Evolutionary conservation across 495 filamentous ascomycete species (phyloP), one percentile per base, ranked within the genome.

Genomic region (Talaromyces liani): DNA sequence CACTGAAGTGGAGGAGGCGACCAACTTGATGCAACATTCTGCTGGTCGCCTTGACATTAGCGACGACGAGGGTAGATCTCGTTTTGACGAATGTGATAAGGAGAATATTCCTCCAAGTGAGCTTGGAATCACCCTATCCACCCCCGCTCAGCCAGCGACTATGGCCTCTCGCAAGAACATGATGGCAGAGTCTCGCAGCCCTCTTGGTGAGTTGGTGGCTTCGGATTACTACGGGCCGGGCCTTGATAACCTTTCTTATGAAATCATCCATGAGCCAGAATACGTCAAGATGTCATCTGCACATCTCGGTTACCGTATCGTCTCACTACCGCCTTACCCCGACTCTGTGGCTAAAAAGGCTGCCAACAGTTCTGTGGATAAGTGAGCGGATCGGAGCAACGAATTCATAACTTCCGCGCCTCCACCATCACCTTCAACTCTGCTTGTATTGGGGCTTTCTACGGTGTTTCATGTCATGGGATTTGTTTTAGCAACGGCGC

Each of bases 11-110:
- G 91, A 98, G 67, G 86, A 93, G 68, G 88, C 91, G 73, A 88
- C 91, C 60, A 97, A 95, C 70, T 76, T 96, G 3, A 90, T 98
- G 80, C 88, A 96, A 70, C 93, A 97, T 75, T 89, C 87, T 33
- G 91, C 94, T 22, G 84, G 86, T 68, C 88, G 87, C 0, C 84
- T 98, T 0, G 93, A 98, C 69, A 92, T 98, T 73, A 80, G 79
- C 45, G 80, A 84, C 6, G 86, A 89, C 59, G 79, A 81, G 63
- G 67, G 67, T n/a, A 79, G 73, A 64, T 31, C 57, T 16, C 67
- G 66, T 56, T 67, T 74, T 6, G 80, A 80, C 22, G 84, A 85
- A 63, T 81, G 87, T 25, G 91, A 90, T 49, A 97, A 97, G 79
- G 94, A 98, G 79, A 98, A 98, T 68, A 87, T 95, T 18, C 89